Conservation (phyloP, 768 basidiomycete species). For the Russula earlei region DNA sequence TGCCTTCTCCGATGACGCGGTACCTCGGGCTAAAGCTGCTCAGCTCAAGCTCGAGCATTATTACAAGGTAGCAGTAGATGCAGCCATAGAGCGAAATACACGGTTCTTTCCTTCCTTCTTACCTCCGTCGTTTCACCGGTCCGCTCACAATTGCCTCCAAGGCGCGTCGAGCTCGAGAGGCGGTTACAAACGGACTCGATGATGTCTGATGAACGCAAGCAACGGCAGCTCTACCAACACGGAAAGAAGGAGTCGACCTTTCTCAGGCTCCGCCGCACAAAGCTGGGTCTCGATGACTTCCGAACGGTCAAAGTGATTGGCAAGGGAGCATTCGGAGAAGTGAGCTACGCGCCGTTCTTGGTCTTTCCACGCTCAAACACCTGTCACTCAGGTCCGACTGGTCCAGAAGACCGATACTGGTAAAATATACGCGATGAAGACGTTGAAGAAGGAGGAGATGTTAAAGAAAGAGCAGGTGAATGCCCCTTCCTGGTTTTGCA, state of each 20-base stretch:
- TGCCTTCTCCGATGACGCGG: slow-evolving; percentile 71
- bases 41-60: slow-evolving; percentile 95
- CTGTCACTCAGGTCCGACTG: slow-evolving; percentile 57
- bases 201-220: slow-evolving; percentile 78
- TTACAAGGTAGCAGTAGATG: slow-evolving; percentile 94
- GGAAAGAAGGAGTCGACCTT: slow-evolving; percentile 86
- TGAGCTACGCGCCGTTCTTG: slow-evolving; percentile 27
- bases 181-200: slow-evolving; percentile 58
- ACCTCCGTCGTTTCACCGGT: not conserved
- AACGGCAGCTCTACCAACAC: slow-evolving; percentile 69
- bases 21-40: slow-evolving; percentile 79
- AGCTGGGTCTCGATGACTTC: slow-evolving; percentile 87
- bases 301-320: slow-evolving; percentile 97
- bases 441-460: slow-evolving; percentile 95
- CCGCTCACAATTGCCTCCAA: slow-evolving; percentile 27
- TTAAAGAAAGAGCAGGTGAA: slow-evolving; percentile 95
- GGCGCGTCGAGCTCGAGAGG: slow-evolving; percentile 83
- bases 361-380: not conserved
- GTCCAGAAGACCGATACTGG: slow-evolving; percentile 96
- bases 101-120: slow-evolving; percentile 38
- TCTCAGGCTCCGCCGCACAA: slow-evolving; percentile 80
- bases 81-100: slow-evolving; percentile 87
- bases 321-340: slow-evolving; percentile 98
- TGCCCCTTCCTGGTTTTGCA: not conserved
- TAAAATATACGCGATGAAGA: slow-evolving; percentile 99